Evolutionary conservation across 495 filamentous ascomycete species (phyloP).

Genomic region (Penicillium atrosanguineum): DNA sequence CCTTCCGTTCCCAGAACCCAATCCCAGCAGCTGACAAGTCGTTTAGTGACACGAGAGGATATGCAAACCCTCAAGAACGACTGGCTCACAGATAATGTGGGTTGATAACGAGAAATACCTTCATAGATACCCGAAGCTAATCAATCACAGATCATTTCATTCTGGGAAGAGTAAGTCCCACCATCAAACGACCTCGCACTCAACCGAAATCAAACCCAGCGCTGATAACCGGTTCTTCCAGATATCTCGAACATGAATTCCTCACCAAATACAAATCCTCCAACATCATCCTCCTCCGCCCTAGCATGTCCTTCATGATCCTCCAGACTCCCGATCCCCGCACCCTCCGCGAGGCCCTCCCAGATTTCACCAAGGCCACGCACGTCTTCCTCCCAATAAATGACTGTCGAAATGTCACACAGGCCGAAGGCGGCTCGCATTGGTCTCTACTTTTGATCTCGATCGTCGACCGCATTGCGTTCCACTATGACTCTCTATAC

Average conservation of each 20-base stretch:
- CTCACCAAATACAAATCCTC: slow-evolving; percentile 71
- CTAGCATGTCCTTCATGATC: slow-evolving; percentile 90
- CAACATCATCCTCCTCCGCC: slow-evolving; percentile 86
- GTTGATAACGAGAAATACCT: slow-evolving; percentile 24
- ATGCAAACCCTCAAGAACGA: slow-evolving; percentile 83
- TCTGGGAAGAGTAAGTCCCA: slow-evolving; percentile 88
- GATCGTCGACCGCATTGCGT: slow-evolving; percentile 83
- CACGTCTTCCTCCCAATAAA: slow-evolving; percentile 98
- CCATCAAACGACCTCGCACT: not conserved
- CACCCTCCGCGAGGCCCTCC: slow-evolving; percentile 55
- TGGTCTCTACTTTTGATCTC: slow-evolving; percentile 94
- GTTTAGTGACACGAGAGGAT: slow-evolving; percentile 75
- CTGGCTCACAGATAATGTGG: slow-evolving; percentile 98
- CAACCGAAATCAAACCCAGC: not conserved
- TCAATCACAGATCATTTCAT: slow-evolving; percentile 64
- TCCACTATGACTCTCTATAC: slow-evolving; percentile 92
- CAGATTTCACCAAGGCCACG: slow-evolving; percentile 72
- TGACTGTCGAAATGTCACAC: slow-evolving; percentile 70
- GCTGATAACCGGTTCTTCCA: slow-evolving; percentile 30
- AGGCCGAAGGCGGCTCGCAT: slow-evolving; percentile 86
- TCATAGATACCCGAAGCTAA: slow-evolving; percentile 12
- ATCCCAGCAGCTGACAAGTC: slow-evolving; percentile 13
- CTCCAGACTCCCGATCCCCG: slow-evolving; percentile 77
- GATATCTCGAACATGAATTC: slow-evolving; percentile 87
- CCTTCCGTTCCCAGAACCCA: not conserved